Evolutionary conservation across 768 basidiomycete genomes (phyloP).

Genomic region (Sarcodon sp.): DNA sequence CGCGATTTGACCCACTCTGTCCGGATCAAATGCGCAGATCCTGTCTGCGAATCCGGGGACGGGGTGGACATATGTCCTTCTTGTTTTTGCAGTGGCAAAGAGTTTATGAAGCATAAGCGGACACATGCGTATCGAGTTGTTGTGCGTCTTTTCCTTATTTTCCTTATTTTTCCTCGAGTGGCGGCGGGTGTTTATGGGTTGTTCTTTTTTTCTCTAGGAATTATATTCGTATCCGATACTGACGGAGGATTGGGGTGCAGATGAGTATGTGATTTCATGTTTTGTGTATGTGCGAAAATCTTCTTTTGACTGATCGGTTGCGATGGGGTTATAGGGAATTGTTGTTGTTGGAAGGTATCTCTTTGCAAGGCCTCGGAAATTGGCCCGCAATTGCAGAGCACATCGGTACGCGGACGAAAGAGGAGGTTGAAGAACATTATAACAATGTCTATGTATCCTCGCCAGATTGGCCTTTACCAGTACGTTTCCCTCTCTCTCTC

Average conservation of each 20-base stretch:
- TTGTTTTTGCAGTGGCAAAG: constrained; percentile 89
- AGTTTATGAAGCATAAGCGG: constrained; percentile 75
- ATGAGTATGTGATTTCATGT: constrained; percentile 52
- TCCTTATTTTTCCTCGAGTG: too few species aligned
- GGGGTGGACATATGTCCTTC: constrained; percentile 89
- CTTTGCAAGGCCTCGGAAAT: constrained; percentile 85
- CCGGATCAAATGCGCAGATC: constrained; percentile 91
- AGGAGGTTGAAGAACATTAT: constrained; percentile 91
- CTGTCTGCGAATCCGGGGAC: constrained; percentile 54
- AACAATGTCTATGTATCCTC: constrained; percentile 69
- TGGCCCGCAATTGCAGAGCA: constrained; percentile 96
- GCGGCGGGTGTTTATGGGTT: constrained; percentile 9
- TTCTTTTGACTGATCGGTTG: constrained; percentile 1
- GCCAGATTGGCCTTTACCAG: constrained; percentile 69
- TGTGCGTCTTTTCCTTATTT: constrained; percentile 26
- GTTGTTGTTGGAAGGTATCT: constrained; percentile 77
- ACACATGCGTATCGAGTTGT: constrained; percentile 88
- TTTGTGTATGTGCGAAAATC: not conserved
- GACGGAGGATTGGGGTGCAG: constrained; percentile 91
- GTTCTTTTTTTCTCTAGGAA: constrained; percentile 40
- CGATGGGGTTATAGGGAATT: constrained; percentile 49
- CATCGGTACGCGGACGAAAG: constrained; percentile 86
- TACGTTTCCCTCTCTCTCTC: constrained; percentile 21
- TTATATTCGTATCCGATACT: constrained; percentile 96
- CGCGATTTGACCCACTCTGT: constrained; percentile 93